Conservation (phyloP, 2,329 filamentous ascomycete species). For the Ceratocystis alfenasii region DNA sequence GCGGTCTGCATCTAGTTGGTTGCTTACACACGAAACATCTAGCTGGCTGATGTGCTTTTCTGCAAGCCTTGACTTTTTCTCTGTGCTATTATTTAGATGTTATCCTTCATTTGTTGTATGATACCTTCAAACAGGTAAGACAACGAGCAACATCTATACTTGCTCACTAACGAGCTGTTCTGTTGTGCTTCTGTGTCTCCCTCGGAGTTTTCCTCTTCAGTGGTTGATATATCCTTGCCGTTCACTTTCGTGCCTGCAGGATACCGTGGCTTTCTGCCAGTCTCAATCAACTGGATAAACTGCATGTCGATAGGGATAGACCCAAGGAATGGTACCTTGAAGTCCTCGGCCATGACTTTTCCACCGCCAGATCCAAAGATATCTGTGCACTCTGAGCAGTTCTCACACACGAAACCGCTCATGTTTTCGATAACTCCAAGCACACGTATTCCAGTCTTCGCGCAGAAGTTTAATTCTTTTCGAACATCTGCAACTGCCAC, state of each 20-base stretch:
- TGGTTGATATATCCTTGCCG: conserved; percentile 40
- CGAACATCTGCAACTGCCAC: conserved; percentile 87
- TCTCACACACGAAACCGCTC: conserved; percentile 76
- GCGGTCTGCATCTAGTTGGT: neutral
- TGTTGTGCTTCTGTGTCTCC: conserved; percentile 21
- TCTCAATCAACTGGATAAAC: conserved; percentile 79
- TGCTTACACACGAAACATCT: neutral
- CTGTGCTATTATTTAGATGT: conserved; percentile 17
- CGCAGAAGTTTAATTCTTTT: conserved; percentile 89
- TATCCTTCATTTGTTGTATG: conserved; percentile 35
- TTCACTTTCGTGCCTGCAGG: conserved; percentile 54
- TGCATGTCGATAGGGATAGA: conserved; percentile 85
- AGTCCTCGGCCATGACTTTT: conserved; percentile 76
- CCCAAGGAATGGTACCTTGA: conserved; percentile 71
- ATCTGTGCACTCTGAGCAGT: conserved; percentile 77
- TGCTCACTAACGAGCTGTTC: conserved; percentile 46
- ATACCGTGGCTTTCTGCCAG: conserved; percentile 51
- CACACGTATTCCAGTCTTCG: conserved; percentile 65
- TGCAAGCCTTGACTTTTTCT: neutral
- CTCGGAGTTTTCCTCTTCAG: conserved; percentile 4
- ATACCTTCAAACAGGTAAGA: conserved; percentile 57
- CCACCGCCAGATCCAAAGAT: conserved; percentile 89
- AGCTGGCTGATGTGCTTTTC: neutral
- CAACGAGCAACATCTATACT: conserved; percentile 61
- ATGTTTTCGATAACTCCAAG: conserved; percentile 95